Conservation (phyloP, 169 alveolate genomes). For the Plasmodium gonderi region DNA sequence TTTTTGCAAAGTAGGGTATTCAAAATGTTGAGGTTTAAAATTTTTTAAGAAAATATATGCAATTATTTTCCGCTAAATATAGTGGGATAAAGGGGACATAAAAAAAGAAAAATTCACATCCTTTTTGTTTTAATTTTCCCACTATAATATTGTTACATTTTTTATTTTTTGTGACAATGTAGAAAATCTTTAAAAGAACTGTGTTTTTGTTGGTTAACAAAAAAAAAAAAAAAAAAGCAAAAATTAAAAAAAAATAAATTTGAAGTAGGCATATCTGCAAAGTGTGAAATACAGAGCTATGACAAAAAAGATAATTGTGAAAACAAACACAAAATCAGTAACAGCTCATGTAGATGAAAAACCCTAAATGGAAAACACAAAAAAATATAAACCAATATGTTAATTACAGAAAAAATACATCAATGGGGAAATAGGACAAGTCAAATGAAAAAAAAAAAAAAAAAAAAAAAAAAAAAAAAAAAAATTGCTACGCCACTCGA, state of each 20-base stretch:
- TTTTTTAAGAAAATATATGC: too few relatives aligned
- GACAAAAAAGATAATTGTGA: background rate
- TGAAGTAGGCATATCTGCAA: too few relatives aligned
- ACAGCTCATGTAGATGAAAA: background rate
- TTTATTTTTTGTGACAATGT: background rate
- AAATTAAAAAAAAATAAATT: background rate
- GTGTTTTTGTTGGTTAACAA: background rate
- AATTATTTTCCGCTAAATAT: too few relatives aligned
- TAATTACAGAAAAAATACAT: background rate
- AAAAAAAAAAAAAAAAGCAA: background rate
- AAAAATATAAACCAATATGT: background rate
- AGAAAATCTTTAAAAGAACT: background rate
- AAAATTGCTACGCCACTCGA: background rate
- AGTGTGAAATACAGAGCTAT: background rate
- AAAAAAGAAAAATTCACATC: background rate
- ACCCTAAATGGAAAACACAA: background rate
- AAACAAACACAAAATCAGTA: background rate
- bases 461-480: background rate
- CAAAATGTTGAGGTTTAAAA: too few relatives aligned
- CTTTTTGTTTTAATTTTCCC: background rate
- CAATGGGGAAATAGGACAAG: background rate
- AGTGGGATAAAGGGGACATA: too few relatives aligned
- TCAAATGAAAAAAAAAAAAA: background rate
- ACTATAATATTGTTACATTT: background rate
- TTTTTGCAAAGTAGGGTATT: too few relatives aligned